Conservation (phyloP, 2,329 filamentous ascomycete genomes). For the Amesomyces nigricolor region DNA sequence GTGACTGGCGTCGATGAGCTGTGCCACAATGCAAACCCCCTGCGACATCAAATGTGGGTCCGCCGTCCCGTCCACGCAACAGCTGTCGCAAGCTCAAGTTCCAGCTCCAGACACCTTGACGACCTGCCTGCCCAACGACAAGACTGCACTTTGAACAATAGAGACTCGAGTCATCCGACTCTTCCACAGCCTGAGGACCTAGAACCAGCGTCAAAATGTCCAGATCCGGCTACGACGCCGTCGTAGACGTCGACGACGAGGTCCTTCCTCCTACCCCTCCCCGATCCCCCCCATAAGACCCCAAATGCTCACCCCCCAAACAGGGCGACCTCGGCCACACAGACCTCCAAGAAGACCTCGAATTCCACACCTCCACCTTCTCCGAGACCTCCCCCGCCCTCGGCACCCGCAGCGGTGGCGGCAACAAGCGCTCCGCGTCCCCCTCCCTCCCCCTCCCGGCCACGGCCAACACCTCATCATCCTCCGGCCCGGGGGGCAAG, state of each 20-base stretch:
- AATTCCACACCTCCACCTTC: slow-evolving; percentile 94
- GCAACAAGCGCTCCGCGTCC: slow-evolving; percentile 33
- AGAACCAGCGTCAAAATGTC: slow-evolving; percentile 51
- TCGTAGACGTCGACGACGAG: slow-evolving; percentile 96
- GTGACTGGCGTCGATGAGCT: not conserved
- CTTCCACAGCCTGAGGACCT: not conserved
- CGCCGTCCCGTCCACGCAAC: slow-evolving; percentile 11
- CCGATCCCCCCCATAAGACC: not conserved
- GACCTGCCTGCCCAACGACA: slow-evolving; percentile 1
- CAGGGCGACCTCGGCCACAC: slow-evolving; percentile 97
- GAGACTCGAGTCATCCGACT: too few relatives aligned
- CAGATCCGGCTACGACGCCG: slow-evolving; percentile 89
- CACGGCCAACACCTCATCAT: slow-evolving; percentile 36
- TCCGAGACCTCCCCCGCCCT: slow-evolving; percentile 50
- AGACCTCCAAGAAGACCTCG: slow-evolving; percentile 96
- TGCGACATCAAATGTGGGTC: slow-evolving; percentile 1
- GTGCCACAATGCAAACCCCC: not conserved
- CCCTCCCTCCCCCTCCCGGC: slow-evolving; percentile 49
- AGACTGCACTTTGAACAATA: not conserved
- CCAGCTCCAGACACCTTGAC: slow-evolving; percentile 1
- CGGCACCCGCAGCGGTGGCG: slow-evolving; percentile 43
- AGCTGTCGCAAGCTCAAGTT: slow-evolving; percentile 18
- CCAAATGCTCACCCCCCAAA: slow-evolving; percentile 8
- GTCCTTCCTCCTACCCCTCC: slow-evolving; percentile 43
- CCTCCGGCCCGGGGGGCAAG: slow-evolving; percentile 52